Percentiles rank a stretch among this genome's conserved stretches.
These are phyloP conservation scores for Larix sibirica DNA, from an alignment of 83 land plant species.

Conservation along the genomic window DNA sequence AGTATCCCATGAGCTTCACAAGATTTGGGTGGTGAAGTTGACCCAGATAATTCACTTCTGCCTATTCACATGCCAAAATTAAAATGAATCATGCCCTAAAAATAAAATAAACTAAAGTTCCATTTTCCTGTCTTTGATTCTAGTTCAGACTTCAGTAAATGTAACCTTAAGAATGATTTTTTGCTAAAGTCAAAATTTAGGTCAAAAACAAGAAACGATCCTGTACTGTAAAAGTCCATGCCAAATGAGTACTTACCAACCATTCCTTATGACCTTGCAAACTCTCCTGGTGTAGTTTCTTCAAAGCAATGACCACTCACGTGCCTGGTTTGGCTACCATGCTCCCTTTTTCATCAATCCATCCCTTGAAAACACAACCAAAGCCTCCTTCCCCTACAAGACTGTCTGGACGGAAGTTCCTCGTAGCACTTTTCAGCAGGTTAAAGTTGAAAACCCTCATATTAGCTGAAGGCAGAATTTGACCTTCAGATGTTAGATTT, in stretches of 20 bases:
- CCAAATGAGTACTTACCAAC: slow-evolving; percentile 35
- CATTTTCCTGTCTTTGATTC: not conserved
- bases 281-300: slow-evolving; percentile 39
- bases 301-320: slow-evolving; percentile 44
- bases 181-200: no score
- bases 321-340: slow-evolving; percentile 31
- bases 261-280: slow-evolving; percentile 50
- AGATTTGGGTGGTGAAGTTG: slow-evolving; percentile 19
- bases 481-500: slow-evolving; percentile 25
- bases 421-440: slow-evolving; percentile 39
- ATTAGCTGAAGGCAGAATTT: slow-evolving; percentile 31
- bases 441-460: slow-evolving; percentile 31
- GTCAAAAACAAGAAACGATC: not conserved
- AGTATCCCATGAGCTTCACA: slow-evolving; percentile 15
- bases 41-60: slow-evolving; percentile 21
- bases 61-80: not conserved
- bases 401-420: slow-evolving; percentile 51
- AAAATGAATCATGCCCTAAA: not conserved
- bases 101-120: not conserved
- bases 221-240: not conserved
- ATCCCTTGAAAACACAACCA: slow-evolving; percentile 50
- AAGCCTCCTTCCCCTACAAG: slow-evolving; percentile 51
- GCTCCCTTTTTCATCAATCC: slow-evolving; percentile 37
- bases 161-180: not conserved
- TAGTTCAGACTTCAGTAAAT: not conserved